Evolutionary conservation across 2,329 filamentous ascomycete genomes (phyloP).

Genomic region (Sclerotinia subarctica): DNA sequence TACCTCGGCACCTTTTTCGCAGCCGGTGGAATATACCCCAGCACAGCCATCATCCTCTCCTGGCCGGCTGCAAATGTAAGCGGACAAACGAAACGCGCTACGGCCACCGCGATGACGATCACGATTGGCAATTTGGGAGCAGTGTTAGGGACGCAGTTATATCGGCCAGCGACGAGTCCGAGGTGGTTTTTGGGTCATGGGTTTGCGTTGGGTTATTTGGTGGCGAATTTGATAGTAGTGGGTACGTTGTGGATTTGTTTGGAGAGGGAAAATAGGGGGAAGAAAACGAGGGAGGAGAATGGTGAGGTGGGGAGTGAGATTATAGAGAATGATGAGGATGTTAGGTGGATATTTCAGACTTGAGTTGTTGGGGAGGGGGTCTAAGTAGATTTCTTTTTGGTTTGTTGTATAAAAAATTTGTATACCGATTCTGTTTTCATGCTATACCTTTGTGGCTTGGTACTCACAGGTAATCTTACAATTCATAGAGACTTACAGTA

Average conservation of each 20-base stretch:
- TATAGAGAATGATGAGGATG: slow-evolving; percentile 56
- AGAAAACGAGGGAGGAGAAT: slow-evolving; percentile 45
- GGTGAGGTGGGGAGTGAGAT: slow-evolving; percentile 54
- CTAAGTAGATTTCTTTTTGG: neutral
- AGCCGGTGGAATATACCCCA: slow-evolving; percentile 65
- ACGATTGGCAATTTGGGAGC: slow-evolving; percentile 68
- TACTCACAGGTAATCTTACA: too few relatives aligned
- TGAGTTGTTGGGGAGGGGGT: neutral
- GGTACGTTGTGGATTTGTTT: slow-evolving; percentile 52
- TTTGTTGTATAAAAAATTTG: too few relatives aligned
- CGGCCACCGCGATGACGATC: slow-evolving; percentile 69
- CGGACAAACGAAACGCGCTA: slow-evolving; percentile 66
- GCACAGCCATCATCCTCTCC: slow-evolving; percentile 59
- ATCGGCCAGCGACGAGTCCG: slow-evolving; percentile 58
- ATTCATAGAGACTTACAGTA: neutral
- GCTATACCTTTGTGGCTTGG: too few relatives aligned
- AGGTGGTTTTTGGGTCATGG: slow-evolving; percentile 64
- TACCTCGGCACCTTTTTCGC: slow-evolving; percentile 62
- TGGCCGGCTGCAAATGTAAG: slow-evolving; percentile 73
- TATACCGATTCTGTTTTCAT: neutral
- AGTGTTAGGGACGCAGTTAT: slow-evolving; percentile 67
- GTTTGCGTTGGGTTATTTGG: slow-evolving; percentile 62
- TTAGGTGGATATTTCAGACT: slow-evolving; percentile 61
- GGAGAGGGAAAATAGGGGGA: slow-evolving; percentile 54
- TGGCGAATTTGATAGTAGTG: slow-evolving; percentile 55